These are phyloP conservation scores for Penicillium sp. DNA, from an alignment of 2,329 filamentous ascomycete genomes.

Conservation along the genomic window DNA sequence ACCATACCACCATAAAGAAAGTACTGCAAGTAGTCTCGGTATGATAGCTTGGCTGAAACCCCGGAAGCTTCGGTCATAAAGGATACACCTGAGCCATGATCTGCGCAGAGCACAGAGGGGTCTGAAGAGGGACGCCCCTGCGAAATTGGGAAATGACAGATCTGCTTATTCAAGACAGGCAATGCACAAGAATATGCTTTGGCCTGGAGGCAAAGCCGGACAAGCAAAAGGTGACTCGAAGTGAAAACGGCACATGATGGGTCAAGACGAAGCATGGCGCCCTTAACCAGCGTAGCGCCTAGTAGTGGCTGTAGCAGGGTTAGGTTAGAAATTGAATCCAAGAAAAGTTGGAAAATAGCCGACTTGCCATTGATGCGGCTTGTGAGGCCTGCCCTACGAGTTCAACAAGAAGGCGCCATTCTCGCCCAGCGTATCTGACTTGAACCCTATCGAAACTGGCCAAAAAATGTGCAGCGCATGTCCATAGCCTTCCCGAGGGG, in stretches of 20 bases:
- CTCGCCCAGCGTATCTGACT: conserved; percentile 43
- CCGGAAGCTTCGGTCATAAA: conserved; percentile 40
- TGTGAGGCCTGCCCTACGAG: conserved; percentile 34
- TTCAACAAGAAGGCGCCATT: conserved; percentile 41
- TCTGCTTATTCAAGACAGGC: conserved; percentile 42
- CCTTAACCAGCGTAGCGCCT: conserved; percentile 41
- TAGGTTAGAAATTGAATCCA: conserved; percentile 16
- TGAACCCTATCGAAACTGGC: conserved; percentile 52
- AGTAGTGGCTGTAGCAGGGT: conserved; percentile 33
- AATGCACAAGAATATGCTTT: conserved; percentile 40
- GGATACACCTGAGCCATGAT: conserved; percentile 30
- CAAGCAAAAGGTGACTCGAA: conserved; percentile 42
- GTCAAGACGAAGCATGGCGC: conserved; percentile 47
- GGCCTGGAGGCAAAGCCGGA: conserved; percentile 44
- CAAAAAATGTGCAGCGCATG: conserved; percentile 50
- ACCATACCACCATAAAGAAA: conserved; percentile 64
- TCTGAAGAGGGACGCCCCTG: conserved; percentile 25
- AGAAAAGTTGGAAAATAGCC: background rate
- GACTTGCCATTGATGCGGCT: conserved; percentile 34
- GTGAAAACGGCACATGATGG: conserved; percentile 44
- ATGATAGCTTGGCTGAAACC: conserved; percentile 41
- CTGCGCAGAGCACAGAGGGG: conserved; percentile 29
- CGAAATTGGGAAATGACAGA: conserved; percentile 42
- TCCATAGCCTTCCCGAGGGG: conserved; percentile 51
- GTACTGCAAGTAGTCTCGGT: conserved; percentile 58